phyloP scores from a whole-genome alignment of 345 rosid species.

The Populus pruinosa region DNA sequence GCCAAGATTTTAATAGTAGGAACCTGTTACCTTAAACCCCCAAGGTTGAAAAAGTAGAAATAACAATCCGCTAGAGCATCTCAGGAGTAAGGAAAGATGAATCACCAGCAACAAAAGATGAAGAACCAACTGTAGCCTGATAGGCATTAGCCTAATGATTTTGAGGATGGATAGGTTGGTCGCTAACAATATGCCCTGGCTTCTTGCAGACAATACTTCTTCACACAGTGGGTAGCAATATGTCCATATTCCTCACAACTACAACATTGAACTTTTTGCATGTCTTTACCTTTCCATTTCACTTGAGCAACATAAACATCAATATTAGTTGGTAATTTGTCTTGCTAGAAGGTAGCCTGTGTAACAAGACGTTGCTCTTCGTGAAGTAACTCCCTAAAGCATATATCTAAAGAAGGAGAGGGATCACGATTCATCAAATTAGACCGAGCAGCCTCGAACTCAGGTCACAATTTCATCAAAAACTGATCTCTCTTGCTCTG shows the following conservation, averaged over 20 bases:
- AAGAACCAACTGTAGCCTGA: background rate
- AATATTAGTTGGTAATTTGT: background rate
- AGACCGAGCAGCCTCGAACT: background rate
- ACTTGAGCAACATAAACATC: background rate
- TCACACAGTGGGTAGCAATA: background rate
- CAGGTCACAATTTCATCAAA: slow-evolving; percentile 5
- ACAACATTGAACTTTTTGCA: slow-evolving; percentile 2
- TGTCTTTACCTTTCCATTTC: background rate
- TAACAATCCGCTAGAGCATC: slow-evolving; percentile 4
- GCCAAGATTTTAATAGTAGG: background rate
- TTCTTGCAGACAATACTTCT: slow-evolving; percentile 7
- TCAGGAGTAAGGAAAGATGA: background rate
- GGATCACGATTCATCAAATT: slow-evolving; percentile 9
- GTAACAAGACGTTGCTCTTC: background rate
- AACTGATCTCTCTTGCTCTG: slow-evolving; percentile 13
- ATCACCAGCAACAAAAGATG: background rate
- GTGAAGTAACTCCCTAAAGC: background rate
- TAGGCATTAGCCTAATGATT: background rate
- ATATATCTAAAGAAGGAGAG: slow-evolving; percentile 1
- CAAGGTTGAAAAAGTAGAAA: background rate
- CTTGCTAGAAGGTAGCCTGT: background rate
- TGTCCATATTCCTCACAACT: slow-evolving; percentile 3
- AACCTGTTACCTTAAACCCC: slow-evolving; percentile 6
- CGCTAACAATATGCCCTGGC: background rate
- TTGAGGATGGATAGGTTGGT: background rate